Base-by-base conservation (phyloP, 2,329 filamentous ascomycete genomes). In the Colletotrichum sidae region DNA sequence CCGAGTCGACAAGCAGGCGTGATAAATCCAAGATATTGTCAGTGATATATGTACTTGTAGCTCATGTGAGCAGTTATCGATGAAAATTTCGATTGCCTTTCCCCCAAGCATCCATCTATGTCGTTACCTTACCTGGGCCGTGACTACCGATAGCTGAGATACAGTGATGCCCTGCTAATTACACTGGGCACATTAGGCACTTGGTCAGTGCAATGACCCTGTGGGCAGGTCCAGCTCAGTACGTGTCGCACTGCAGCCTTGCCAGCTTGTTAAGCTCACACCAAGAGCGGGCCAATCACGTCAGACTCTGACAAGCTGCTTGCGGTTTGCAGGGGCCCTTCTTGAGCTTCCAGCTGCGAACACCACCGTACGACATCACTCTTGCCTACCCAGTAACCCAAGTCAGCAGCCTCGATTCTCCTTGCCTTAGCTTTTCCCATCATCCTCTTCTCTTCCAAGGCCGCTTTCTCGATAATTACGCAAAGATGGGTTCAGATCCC, bases 401-500 rank as follows among this genome's bases (percentile, higher is more conserved):
- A 63, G 52, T 37, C 13, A 47, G 34, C 59, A 52, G 44, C 47
- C 63, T 57, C 58, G 49, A 44, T 47, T 38, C 25, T 62, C 46
- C 49, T 49, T 45, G 37, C 42, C 38, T 46, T 33, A 51, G 44
- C 47, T 15, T 54, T 37, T 13, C 17, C 53, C n/a, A 8, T 12
- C 8, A 33, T 35, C 15, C 17, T 34, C 11, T 35, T 15, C 37
- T 17, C n/a, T 41, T 8, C 13, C 38, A 50, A 55, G 33, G 49
- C 33, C 41, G 17, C 41, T 37, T 52, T 12, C 47, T 49, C 17
- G 33, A 53, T 5, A 11, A 10, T 53, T 52, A 41, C 63, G 60
- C 54, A 54, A 67, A 67, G 54, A 94, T 91, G 88, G 88, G 88
- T 73, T 87, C 92, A 76, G 92, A 96, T 81, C 91, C 92, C 71